These are phyloP conservation scores for Phytopythium cucurbitacearum DNA, from an alignment of 352 stramenopile genomes.

Conservation along the genomic window DNA sequence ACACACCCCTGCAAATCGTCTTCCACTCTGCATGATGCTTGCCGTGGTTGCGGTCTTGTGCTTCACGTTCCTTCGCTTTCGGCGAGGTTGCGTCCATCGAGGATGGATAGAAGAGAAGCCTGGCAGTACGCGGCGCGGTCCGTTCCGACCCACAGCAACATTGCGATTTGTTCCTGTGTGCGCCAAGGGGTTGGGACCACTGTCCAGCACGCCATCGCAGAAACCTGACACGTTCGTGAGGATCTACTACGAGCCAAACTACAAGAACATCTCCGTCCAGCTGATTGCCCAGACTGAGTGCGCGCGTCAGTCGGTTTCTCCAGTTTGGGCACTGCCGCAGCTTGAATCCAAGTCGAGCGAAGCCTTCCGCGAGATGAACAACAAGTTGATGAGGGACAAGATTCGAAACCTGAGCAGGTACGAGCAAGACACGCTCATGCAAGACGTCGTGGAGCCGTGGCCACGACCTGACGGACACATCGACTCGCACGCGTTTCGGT, in stretches of 20 bases:
- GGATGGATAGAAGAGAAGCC: constrained; percentile 20
- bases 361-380: not conserved
- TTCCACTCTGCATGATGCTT: constrained; percentile 8
- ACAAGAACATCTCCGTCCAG: constrained; percentile 28
- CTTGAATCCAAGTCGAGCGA: not conserved
- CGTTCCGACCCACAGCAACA: constrained; percentile 24
- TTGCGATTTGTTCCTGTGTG: constrained; percentile 18
- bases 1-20: constrained; percentile 1
- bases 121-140: constrained; percentile 2
- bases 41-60: constrained; percentile 5
- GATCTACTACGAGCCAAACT: constrained; percentile 34
- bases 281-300: constrained; percentile 25
- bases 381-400: too few relatives aligned
- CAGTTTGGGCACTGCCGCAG: not conserved
- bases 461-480: not conserved
- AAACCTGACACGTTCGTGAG: constrained; percentile 21
- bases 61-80: constrained; percentile 13
- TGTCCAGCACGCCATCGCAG: not conserved
- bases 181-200: not conserved
- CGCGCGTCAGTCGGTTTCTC: constrained; percentile 7
- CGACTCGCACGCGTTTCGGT: constrained; percentile 23
- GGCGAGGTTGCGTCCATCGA: constrained; percentile 15
- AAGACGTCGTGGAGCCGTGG: not conserved
- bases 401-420: not conserved
- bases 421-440: not conserved